Percentiles rank a stretch among this genome's conserved stretches.
These are phyloP conservation scores for Daldinia childiae DNA, from an alignment of 495 filamentous ascomycete species.

Conservation along the genomic window DNA sequence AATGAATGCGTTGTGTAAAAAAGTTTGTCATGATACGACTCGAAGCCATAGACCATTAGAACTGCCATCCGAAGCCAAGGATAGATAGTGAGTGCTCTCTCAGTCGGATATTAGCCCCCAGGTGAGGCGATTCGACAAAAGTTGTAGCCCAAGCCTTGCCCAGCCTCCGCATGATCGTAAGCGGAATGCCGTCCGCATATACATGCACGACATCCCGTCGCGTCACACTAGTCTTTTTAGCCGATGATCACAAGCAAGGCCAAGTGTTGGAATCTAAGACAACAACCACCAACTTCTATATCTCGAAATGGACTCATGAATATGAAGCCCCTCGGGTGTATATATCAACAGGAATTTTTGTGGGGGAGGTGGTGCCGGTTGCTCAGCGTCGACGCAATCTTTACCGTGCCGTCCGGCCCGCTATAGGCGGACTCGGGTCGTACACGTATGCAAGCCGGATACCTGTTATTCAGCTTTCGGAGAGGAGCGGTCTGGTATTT, in stretches of 20 bases:
- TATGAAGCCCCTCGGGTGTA: background rate
- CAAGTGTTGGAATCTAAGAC: background rate
- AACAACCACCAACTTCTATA: background rate
- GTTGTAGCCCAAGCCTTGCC: background rate
- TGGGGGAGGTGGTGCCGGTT: background rate
- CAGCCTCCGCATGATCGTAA: background rate
- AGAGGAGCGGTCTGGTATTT: background rate
- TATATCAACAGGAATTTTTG: background rate
- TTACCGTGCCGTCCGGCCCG: background rate
- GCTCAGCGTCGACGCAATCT: background rate
- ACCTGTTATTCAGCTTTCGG: background rate
- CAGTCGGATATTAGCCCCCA: background rate
- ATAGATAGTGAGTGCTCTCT: background rate
- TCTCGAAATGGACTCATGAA: background rate
- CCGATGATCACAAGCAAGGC: background rate
- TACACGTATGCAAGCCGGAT: background rate
- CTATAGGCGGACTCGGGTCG: background rate
- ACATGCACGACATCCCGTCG: slow-evolving; percentile 5
- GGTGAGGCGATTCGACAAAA: background rate
- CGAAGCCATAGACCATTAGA: background rate
- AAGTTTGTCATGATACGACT: background rate
- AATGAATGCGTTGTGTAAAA: background rate
- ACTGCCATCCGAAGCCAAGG: background rate
- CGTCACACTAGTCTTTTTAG: slow-evolving; percentile 1
- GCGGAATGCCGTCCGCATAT: background rate